Evolutionary conservation across 2,329 filamentous ascomycete genomes (phyloP).

Genomic region (Fusarium dlaminii): DNA sequence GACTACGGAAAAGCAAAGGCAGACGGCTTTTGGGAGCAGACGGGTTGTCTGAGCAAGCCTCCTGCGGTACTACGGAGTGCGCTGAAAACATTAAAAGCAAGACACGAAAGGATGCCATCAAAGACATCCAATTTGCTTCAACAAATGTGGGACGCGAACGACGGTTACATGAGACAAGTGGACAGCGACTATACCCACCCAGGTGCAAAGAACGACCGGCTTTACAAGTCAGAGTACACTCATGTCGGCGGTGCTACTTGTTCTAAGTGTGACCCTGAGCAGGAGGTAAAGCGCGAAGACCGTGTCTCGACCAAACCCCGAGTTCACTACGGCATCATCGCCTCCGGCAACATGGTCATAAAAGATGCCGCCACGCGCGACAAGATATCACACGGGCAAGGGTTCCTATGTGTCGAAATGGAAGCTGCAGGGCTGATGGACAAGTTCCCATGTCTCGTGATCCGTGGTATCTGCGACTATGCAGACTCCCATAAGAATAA

Average conservation of each 20-base stretch:
- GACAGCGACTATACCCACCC: not conserved
- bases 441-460: not conserved
- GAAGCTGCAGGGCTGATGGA: not conserved
- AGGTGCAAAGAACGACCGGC: slow-evolving; percentile 20
- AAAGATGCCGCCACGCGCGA: not conserved
- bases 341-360: slow-evolving; percentile 28
- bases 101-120: slow-evolving; percentile 1
- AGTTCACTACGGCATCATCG: slow-evolving; percentile 39
- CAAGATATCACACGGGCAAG: accelerated
- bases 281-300: not conserved
- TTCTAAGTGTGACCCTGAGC: not conserved
- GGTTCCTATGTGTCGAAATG: not conserved
- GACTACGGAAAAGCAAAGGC: slow-evolving; percentile 30
- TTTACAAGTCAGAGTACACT: slow-evolving; percentile 3
- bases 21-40: not conserved
- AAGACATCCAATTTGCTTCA: not conserved
- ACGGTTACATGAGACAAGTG: not conserved
- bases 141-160: not conserved
- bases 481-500: not conserved
- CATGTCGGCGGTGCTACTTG: slow-evolving; percentile 20
- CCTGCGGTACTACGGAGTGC: slow-evolving; percentile 20
- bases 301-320: not conserved
- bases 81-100: slow-evolving; percentile 6
- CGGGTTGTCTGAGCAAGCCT: slow-evolving; percentile 13
- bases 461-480: not conserved